Conservation (phyloP, 208 protist genomes). For the Acanthamoeba royreba region DNA sequence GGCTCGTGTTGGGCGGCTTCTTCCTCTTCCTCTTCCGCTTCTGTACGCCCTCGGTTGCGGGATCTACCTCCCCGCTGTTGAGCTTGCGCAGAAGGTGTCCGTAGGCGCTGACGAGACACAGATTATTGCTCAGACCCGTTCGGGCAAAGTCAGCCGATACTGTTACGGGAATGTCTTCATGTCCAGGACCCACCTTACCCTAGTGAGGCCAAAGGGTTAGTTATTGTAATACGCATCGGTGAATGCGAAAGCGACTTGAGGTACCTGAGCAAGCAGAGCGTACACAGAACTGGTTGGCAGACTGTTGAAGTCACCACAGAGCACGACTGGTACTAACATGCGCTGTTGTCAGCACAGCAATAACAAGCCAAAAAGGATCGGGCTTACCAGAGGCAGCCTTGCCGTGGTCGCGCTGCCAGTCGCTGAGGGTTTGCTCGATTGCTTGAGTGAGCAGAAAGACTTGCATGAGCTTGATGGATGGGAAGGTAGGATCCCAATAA, state of each 20-base stretch:
- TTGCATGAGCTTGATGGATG: slow-evolving; percentile 66
- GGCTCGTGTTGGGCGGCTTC: not conserved
- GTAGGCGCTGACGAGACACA: not conserved
- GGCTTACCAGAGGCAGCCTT: not conserved
- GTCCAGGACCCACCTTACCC: not conserved
- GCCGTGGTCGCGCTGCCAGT: not conserved
- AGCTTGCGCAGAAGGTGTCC: not conserved
- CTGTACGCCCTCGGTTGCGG: not conserved
- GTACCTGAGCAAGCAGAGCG: not conserved
- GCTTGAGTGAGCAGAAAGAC: slow-evolving; percentile 49
- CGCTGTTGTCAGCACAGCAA: not conserved
- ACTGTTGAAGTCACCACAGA: slow-evolving; percentile 36
- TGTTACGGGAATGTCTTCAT: not conserved
- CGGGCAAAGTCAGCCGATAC: not conserved
- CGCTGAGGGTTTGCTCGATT: not conserved
- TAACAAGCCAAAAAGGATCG: not conserved
- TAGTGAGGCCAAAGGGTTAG: not conserved
- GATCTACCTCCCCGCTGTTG: not conserved
- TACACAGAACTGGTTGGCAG: not conserved
- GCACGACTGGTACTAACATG: not conserved
- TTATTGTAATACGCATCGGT: not conserved
- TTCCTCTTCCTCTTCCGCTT: not conserved
- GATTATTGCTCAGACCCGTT: not conserved
- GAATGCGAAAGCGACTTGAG: not conserved
- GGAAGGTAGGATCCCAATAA: slow-evolving; percentile 65